Percentiles rank a stretch among this genome's conserved stretches.
These are phyloP conservation scores for Malus hybrid DNA, from an alignment of 331 rosid species.

Conservation along the genomic window DNA sequence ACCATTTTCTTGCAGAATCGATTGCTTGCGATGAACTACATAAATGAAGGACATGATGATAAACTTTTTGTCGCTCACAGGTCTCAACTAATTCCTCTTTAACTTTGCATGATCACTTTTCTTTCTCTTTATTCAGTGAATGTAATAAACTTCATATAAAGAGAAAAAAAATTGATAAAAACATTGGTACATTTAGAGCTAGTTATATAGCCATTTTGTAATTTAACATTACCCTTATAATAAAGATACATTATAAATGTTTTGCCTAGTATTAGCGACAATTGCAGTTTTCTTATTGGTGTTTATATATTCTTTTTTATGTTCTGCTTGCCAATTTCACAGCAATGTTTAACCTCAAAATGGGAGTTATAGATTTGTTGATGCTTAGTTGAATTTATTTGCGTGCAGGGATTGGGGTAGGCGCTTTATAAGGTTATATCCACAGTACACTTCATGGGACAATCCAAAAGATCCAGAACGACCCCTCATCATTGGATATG, in stretches of 20 bases:
- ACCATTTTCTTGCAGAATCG: conserved; percentile 59
- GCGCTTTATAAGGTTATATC: conserved; percentile 78
- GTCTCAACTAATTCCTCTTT: conserved; percentile 31
- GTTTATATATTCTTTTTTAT: not conserved
- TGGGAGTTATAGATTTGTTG: not conserved
- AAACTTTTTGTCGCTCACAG: conserved; percentile 92
- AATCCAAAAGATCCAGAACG: conserved; percentile 83
- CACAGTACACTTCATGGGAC: conserved; percentile 71
- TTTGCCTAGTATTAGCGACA: not conserved
- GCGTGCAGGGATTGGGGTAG: conserved; percentile 90
- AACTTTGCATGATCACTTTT: conserved; percentile 1
- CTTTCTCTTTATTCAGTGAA: not conserved
- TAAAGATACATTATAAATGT: not conserved
- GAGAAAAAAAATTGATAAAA: not conserved
- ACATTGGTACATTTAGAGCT: not conserved
- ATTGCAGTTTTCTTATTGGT: not conserved
- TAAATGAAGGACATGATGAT: conserved; percentile 78
- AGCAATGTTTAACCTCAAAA: not conserved
- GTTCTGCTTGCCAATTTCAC: not conserved
- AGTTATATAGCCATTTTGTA: not conserved
- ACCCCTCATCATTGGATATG: conserved; percentile 85
- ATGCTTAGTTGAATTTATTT: not conserved
- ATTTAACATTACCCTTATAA: not conserved
- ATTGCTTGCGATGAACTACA: conserved; percentile 91
- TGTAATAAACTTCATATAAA: not conserved